phyloP scores from a whole-genome alignment of 352 stramenopile genomes.

The Pythium utonaiense region DNA sequence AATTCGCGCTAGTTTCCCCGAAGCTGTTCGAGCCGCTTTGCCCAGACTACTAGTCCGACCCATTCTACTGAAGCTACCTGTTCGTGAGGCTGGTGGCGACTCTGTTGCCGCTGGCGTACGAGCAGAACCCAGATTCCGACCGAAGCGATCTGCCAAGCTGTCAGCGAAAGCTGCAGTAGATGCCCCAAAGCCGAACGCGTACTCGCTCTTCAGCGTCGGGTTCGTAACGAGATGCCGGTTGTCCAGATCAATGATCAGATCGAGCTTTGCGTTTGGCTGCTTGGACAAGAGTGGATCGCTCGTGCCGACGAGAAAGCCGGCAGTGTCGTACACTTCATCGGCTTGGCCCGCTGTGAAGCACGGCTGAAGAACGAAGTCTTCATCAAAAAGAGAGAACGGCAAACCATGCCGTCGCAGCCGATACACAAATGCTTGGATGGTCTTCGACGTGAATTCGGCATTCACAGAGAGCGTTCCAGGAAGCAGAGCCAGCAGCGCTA shows the following conservation, averaged over 20 bases:
- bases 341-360: constrained; percentile 40
- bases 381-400: constrained; percentile 35
- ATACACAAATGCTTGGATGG: constrained; percentile 42
- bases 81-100: background rate
- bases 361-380: constrained; percentile 45
- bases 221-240: constrained; percentile 43
- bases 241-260: constrained; percentile 68
- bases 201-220: constrained; percentile 44
- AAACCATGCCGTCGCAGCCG: constrained; percentile 39
- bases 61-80: background rate
- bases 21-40: constrained; percentile 11
- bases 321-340: constrained; percentile 24
- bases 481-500: constrained; percentile 52
- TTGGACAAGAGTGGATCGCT: constrained; percentile 55
- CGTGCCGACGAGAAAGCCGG: constrained; percentile 52
- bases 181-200: constrained; percentile 47
- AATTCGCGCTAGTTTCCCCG: constrained; percentile 11
- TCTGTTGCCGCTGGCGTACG: constrained; percentile 7
- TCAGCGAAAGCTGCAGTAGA: constrained; percentile 34
- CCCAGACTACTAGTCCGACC: constrained; percentile 8
- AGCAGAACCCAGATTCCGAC: constrained; percentile 17
- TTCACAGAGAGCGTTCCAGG: constrained; percentile 40
- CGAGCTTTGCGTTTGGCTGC: constrained; percentile 36
- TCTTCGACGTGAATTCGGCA: constrained; percentile 31
- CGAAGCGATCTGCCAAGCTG: constrained; percentile 30